phyloP scores from a whole-genome alignment of 1,139 yeast species.

The Yamadazyma taylorii region DNA sequence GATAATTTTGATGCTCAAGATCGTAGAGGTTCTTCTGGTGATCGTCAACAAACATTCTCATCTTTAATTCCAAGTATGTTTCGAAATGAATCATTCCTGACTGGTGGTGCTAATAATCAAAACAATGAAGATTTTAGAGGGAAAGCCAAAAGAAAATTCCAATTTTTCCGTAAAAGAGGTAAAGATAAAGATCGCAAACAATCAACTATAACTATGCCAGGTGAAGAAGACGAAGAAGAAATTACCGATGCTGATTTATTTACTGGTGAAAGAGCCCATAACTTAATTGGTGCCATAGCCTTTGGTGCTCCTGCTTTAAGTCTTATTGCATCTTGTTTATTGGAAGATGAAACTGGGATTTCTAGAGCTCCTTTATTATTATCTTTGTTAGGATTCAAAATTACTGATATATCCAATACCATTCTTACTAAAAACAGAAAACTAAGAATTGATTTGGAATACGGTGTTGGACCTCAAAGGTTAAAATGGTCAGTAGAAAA shows the following conservation, averaged over 20 bases:
- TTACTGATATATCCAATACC: constrained; percentile 52
- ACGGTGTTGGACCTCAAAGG: constrained; percentile 82
- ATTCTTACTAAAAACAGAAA: constrained; percentile 49
- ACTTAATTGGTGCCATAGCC: constrained; percentile 59
- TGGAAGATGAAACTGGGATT: constrained; percentile 75
- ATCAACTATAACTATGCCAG: constrained; percentile 21
- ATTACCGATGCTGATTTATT: constrained; percentile 27
- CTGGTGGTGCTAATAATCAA: constrained; percentile 7
- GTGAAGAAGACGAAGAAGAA: constrained; percentile 17
- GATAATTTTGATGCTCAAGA: constrained; percentile 6
- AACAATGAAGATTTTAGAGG: constrained; percentile 3
- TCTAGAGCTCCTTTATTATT: constrained; percentile 80
- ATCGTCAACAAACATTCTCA: constrained; percentile 9
- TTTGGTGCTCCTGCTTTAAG: constrained; percentile 82
- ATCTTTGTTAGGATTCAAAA: constrained; percentile 65
- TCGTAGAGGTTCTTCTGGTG: constrained; percentile 3
- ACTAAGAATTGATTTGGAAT: constrained; percentile 73
- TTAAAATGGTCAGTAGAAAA: constrained; percentile 80
- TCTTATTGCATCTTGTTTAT: constrained; percentile 71
- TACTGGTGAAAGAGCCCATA: constrained; percentile 57
- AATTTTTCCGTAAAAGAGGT: constrained; percentile 24
- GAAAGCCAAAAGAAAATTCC: constrained; percentile 20
- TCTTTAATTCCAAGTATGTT: constrained; percentile 17
- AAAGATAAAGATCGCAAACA: constrained; percentile 26
- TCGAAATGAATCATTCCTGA: constrained; percentile 9